These are phyloP conservation scores for Leucaena leucocephala DNA, from an alignment of 306 rosid genomes.

Conservation along the genomic window DNA sequence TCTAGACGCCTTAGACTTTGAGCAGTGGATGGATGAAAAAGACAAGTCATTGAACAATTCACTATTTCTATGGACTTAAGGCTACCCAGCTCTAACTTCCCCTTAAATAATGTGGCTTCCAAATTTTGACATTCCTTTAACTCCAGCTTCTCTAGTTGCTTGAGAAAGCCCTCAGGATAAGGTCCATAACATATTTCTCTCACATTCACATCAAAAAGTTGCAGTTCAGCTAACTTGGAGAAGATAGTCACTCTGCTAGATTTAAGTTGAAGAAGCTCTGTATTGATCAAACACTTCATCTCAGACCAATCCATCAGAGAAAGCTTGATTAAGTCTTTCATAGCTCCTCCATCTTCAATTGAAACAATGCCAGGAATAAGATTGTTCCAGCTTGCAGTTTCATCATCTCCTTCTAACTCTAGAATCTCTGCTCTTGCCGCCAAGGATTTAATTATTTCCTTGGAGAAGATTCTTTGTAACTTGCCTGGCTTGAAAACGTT, in stretches of 20 bases:
- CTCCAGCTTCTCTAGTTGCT: neutral
- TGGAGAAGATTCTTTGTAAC: constrained; percentile 1
- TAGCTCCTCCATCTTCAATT: neutral
- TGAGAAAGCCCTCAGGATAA: neutral
- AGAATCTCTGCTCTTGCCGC: constrained; percentile 21
- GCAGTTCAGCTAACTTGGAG: constrained; percentile 5
- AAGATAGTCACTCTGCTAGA: neutral
- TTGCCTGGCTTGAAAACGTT: neutral
- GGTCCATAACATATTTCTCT: neutral
- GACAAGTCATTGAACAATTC: neutral
- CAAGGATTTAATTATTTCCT: neutral
- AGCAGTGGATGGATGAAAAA: neutral
- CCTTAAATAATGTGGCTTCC: neutral
- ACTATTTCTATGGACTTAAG: neutral
- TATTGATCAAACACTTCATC: constrained; percentile 18
- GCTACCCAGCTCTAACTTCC: neutral
- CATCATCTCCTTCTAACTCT: neutral
- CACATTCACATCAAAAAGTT: neutral
- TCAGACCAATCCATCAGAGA: neutral
- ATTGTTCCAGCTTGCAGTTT: constrained; percentile 12
- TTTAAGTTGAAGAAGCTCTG: neutral
- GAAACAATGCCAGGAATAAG: constrained; percentile 31
- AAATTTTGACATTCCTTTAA: neutral
- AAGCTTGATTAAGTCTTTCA: neutral
- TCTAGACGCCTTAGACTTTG: neutral